Percentiles rank a stretch among this genome's conserved stretches.
These are phyloP conservation scores for Apiotrichum siamense DNA, from an alignment of 1,284 basidiomycete genomes.

Conservation along the genomic window DNA sequence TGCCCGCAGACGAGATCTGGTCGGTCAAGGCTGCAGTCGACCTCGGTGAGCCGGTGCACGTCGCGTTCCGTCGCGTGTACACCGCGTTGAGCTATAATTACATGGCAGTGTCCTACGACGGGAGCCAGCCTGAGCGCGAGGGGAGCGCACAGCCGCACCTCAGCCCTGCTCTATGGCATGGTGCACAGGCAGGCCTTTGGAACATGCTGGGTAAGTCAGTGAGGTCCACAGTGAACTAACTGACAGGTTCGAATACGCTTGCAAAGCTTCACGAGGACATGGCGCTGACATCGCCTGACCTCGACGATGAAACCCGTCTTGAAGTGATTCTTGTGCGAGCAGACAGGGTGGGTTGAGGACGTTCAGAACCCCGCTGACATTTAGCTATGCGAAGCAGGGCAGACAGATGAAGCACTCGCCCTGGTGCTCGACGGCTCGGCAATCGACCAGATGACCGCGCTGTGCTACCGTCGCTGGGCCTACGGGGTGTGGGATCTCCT, in stretches of 20 bases:
- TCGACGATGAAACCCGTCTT: conserved; percentile 7
- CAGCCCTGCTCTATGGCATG: conserved; percentile 34
- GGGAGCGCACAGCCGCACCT: conserved; percentile 13
- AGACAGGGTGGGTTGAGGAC: conserved; percentile 16
- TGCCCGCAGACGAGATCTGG: conserved; percentile 44
- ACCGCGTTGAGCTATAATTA: conserved; percentile 20
- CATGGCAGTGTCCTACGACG: not conserved
- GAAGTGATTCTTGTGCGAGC: conserved; percentile 8
- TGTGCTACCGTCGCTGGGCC: conserved; percentile 35
- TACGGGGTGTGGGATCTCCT: conserved; percentile 33
- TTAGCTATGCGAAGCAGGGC: conserved; percentile 8
- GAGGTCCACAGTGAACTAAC: not conserved
- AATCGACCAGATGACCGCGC: conserved; percentile 18
- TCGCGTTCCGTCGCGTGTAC: conserved; percentile 37
- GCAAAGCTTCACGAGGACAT: conserved; percentile 27
- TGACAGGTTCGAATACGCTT: conserved; percentile 27
- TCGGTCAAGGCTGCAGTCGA: conserved; percentile 38
- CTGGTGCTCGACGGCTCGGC: conserved; percentile 23
- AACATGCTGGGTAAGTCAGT: conserved; percentile 24
- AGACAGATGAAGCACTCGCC: conserved; percentile 29
- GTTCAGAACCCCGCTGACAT: not conserved
- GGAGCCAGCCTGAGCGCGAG: conserved; percentile 6
- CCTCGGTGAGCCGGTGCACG: conserved; percentile 40
- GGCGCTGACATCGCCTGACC: conserved; percentile 3
- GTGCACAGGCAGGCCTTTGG: conserved; percentile 36